phyloP scores from a whole-genome alignment of 1,284 basidiomycete species.

The Vanrija sp. region DNA sequence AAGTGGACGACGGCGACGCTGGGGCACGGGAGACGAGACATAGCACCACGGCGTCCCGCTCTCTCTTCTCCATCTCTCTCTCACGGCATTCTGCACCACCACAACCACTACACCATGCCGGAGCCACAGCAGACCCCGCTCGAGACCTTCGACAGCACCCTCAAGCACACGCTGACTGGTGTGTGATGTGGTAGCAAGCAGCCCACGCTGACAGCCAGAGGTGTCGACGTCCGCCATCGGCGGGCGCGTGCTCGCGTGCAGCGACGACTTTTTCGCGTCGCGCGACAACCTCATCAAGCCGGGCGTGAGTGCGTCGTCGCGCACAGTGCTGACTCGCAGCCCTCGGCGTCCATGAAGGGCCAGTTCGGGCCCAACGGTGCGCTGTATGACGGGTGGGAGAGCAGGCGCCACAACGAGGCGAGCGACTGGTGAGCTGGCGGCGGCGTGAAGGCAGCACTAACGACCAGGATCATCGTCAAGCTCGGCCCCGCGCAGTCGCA shows the following conservation, averaged over 20 bases:
- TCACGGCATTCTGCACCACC: background rate
- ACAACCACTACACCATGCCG: background rate
- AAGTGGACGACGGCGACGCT: too few species aligned
- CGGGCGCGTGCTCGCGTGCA: constrained; percentile 68
- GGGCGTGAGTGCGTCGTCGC: constrained; percentile 55
- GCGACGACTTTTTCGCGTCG: constrained; percentile 94
- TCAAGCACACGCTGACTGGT: constrained; percentile 63
- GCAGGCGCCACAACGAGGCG: constrained; percentile 74
- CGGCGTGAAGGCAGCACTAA: too few species aligned
- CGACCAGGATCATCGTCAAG: constrained; percentile 76
- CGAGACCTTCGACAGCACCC: constrained; percentile 57
- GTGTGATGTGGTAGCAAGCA: constrained; percentile 7
- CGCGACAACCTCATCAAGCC: constrained; percentile 79
- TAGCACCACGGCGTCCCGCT: too few species aligned
- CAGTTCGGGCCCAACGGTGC: constrained; percentile 96
- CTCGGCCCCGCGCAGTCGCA: constrained; percentile 71
- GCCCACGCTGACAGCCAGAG: constrained; percentile 55
- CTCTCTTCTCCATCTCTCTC: background rate
- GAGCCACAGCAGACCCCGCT: constrained; percentile 47
- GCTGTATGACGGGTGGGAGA: constrained; percentile 93
- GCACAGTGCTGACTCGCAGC: constrained; percentile 28
- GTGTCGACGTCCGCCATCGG: constrained; percentile 84
- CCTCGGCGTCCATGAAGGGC: constrained; percentile 77
- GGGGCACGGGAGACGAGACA: too few species aligned
- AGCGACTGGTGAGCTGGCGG: constrained; percentile 72